A percentile compares a stretch with the other conserved stretches of the same genome.
These are phyloP conservation scores for Cryptosporidium andersoni DNA, from an alignment of 169 alveolate species.

Conservation along the genomic window DNA sequence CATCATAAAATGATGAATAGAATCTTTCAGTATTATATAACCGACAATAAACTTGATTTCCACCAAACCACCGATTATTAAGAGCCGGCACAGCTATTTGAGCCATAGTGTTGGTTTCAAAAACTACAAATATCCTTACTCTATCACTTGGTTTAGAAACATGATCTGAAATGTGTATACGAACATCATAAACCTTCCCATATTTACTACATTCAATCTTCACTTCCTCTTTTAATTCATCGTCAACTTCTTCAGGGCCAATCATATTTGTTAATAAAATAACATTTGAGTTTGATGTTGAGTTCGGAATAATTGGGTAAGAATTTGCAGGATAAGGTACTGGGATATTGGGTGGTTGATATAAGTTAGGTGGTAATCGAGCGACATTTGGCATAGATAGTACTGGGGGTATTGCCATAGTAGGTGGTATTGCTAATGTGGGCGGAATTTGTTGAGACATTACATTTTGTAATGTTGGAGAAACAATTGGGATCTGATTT, in stretches of 20 bases:
- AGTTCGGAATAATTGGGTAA: not conserved
- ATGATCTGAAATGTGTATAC: constrained; percentile 57
- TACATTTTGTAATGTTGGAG: constrained; percentile 33
- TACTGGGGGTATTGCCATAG: constrained; percentile 64
- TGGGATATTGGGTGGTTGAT: constrained; percentile 65
- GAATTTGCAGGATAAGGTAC: constrained; percentile 26
- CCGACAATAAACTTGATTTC: constrained; percentile 72
- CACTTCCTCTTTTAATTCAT: constrained; percentile 74
- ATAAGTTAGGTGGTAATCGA: constrained; percentile 59
- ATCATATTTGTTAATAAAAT: constrained; percentile 73
- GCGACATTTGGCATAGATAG: constrained; percentile 65
- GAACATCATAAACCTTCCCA: constrained; percentile 73
- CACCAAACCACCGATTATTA: constrained; percentile 78
- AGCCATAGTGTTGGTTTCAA: constrained; percentile 71
- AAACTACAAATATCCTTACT: constrained; percentile 73
- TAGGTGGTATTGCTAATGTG: constrained; percentile 40
- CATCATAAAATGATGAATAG: constrained; percentile 62
- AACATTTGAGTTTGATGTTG: constrained; percentile 49
- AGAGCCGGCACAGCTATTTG: constrained; percentile 74
- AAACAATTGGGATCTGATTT: constrained; percentile 43
- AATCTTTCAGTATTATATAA: constrained; percentile 72
- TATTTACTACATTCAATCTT: constrained; percentile 73
- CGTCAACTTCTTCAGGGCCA: constrained; percentile 76
- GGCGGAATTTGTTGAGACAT: constrained; percentile 56
- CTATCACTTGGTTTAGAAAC: constrained; percentile 53